Percentiles rank a stretch among this genome's conserved stretches.
Evolutionary conservation across 2,329 filamentous ascomycete genomes (phyloP).

Genomic region (Pseudocercospora cruenta): DNA sequence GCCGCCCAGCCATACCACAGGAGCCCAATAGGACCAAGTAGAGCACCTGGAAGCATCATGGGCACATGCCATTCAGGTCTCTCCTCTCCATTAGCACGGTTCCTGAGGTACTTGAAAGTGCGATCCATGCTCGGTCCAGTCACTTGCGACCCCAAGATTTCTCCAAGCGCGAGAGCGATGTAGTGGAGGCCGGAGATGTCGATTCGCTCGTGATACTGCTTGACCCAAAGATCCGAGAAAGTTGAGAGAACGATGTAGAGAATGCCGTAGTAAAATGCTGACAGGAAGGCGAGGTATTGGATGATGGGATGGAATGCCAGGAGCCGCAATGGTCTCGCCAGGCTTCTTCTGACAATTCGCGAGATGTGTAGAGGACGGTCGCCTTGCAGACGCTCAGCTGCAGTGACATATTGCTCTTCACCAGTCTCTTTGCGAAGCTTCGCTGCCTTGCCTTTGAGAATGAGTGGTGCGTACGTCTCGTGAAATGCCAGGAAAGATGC

Average conservation of each 20-base stretch:
- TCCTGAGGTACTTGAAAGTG: slow-evolving; percentile 18
- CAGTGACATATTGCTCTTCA: slow-evolving; percentile 59
- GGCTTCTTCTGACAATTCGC: slow-evolving; percentile 37
- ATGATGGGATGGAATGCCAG: slow-evolving; percentile 28
- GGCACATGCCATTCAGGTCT: slow-evolving; percentile 31
- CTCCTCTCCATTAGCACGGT: slow-evolving; percentile 8
- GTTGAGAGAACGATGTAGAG: slow-evolving; percentile 49
- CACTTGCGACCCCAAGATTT: slow-evolving; percentile 34
- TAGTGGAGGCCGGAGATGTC: slow-evolving; percentile 46
- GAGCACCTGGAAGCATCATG: slow-evolving; percentile 25
- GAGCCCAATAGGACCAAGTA: slow-evolving; percentile 38
- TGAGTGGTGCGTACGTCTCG: slow-evolving; percentile 44
- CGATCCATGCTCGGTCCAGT: slow-evolving; percentile 25
- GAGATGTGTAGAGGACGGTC: background rate
- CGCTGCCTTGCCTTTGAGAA: slow-evolving; percentile 44
- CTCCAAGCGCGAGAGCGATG: slow-evolving; percentile 49
- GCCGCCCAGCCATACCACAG: slow-evolving; percentile 53
- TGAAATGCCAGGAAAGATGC: slow-evolving; percentile 39
- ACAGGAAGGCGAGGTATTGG: slow-evolving; percentile 19
- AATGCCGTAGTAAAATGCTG: slow-evolving; percentile 23
- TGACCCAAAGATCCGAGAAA: slow-evolving; percentile 44
- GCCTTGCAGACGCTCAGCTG: slow-evolving; percentile 16
- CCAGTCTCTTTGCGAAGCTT: slow-evolving; percentile 42
- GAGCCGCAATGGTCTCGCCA: slow-evolving; percentile 44
- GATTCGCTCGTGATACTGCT: slow-evolving; percentile 42